These are phyloP conservation scores for Clarireedia homoeocarpa DNA, from an alignment of 2,329 filamentous ascomycete genomes.

Conservation along the genomic window DNA sequence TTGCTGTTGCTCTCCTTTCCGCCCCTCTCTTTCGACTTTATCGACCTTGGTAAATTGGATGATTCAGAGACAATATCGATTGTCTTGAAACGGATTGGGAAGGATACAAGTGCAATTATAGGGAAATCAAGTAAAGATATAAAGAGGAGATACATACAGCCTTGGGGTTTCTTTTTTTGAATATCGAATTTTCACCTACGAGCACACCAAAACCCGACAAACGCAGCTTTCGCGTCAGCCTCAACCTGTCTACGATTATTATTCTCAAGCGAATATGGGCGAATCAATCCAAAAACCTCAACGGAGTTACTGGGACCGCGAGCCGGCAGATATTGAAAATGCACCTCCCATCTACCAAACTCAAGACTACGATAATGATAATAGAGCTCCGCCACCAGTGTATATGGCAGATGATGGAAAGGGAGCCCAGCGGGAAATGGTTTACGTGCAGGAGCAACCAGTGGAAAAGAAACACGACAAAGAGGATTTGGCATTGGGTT, in stretches of 20 bases:
- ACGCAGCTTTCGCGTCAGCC: not conserved
- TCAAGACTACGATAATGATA: not conserved
- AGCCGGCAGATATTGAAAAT: slow-evolving; percentile 3
- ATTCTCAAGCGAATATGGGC: not conserved
- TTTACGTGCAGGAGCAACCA: not conserved
- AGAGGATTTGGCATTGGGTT: slow-evolving; percentile 1
- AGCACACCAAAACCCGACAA: not conserved
- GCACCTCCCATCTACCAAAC: not conserved
- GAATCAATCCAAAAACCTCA: not conserved
- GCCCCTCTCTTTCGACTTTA: no score
- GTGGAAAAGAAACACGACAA: not conserved
- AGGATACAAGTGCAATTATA: not conserved
- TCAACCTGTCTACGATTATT: not conserved
- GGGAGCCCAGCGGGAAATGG: not conserved
- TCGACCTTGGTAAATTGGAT: not conserved
- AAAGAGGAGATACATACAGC: not conserved
- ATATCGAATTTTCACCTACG: not conserved
- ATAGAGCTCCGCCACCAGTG: not conserved
- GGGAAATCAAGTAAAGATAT: no score
- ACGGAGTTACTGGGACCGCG: slow-evolving; percentile 1
- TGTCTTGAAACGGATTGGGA: not conserved
- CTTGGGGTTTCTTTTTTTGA: not conserved
- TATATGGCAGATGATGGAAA: not conserved
- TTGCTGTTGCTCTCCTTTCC: not conserved
- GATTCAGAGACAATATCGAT: not conserved